phyloP scores from a whole-genome alignment of 2,329 filamentous ascomycete species.

The Exophiala spinifera region DNA sequence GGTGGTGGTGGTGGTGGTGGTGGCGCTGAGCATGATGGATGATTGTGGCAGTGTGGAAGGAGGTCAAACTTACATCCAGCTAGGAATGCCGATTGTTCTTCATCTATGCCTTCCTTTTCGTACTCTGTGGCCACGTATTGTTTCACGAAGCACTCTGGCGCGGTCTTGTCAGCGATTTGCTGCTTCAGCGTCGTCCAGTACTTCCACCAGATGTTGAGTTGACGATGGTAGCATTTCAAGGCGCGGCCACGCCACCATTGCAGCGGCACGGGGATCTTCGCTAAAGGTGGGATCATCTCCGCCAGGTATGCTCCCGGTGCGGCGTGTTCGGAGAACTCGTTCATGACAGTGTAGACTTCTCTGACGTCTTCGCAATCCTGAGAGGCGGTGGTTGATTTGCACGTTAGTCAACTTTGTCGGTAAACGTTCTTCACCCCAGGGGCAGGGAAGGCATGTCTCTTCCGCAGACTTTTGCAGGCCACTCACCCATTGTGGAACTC shows the following conservation, averaged over 20 bases:
- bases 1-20: no score
- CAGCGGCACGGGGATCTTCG: constrained; percentile 13
- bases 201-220: constrained; percentile 9
- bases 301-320: constrained; percentile 12
- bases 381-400: no score
- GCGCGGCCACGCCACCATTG: constrained; percentile 13
- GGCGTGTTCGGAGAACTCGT: constrained; percentile 9
- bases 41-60: no score
- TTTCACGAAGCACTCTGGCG: constrained; percentile 16
- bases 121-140: constrained; percentile 10
- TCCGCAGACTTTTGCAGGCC: no score
- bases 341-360: constrained; percentile 12
- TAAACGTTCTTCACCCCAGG: no score
- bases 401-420: neutral
- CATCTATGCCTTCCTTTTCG: constrained; percentile 35
- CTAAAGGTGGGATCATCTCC: constrained; percentile 16
- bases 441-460: no score
- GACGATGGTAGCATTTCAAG: constrained; percentile 1
- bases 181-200: constrained; percentile 14
- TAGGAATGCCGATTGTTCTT: constrained; percentile 37
- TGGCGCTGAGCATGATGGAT: no score
- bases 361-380: constrained; percentile 13
- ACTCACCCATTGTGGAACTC: constrained; percentile 3
- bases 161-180: constrained; percentile 8
- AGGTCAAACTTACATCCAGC: constrained; percentile 31